Percentiles rank a stretch among this genome's conserved stretches.
These are phyloP conservation scores for Canavalia ensiformis DNA, from an alignment of 306 rosid genomes.

Conservation along the genomic window DNA sequence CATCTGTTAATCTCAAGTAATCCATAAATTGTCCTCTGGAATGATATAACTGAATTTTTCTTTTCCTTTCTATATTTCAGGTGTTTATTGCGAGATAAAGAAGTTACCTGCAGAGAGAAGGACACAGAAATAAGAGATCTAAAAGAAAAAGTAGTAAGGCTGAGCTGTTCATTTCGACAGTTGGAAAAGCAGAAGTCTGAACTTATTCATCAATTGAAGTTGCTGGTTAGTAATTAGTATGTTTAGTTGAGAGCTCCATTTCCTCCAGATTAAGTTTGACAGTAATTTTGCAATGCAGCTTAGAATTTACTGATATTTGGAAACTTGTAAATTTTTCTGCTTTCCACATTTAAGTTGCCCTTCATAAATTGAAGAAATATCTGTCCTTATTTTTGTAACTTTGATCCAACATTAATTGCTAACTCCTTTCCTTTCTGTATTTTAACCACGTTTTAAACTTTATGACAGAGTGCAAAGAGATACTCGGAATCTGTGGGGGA, in stretches of 20 bases:
- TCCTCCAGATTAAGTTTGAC: not conserved
- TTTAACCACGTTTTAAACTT: slow-evolving; percentile 27
- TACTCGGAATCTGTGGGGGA: slow-evolving; percentile 48
- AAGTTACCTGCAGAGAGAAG: slow-evolving; percentile 76
- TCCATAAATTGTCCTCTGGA: not conserved
- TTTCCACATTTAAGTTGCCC: slow-evolving; percentile 16
- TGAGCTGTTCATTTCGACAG: slow-evolving; percentile 72
- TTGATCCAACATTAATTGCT: not conserved
- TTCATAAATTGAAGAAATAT: slow-evolving; percentile 24
- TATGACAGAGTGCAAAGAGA: slow-evolving; percentile 65
- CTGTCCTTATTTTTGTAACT: not conserved
- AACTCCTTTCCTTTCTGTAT: not conserved
- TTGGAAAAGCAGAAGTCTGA: slow-evolving; percentile 74
- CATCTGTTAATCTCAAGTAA: slow-evolving; percentile 23
- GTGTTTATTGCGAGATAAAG: slow-evolving; percentile 80
- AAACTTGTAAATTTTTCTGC: slow-evolving; percentile 3
- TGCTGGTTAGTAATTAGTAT: slow-evolving; percentile 61
- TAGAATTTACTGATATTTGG: not conserved
- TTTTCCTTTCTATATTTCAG: slow-evolving; percentile 52
- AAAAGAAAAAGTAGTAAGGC: slow-evolving; percentile 77
- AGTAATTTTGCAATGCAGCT: not conserved
- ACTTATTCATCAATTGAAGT: slow-evolving; percentile 77
- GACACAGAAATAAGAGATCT: slow-evolving; percentile 80
- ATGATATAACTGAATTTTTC: slow-evolving; percentile 15
- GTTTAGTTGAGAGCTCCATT: not conserved